Evolutionary conservation across 768 basidiomycete genomes (phyloP).

Genomic region (Hericium alpestre): DNA sequence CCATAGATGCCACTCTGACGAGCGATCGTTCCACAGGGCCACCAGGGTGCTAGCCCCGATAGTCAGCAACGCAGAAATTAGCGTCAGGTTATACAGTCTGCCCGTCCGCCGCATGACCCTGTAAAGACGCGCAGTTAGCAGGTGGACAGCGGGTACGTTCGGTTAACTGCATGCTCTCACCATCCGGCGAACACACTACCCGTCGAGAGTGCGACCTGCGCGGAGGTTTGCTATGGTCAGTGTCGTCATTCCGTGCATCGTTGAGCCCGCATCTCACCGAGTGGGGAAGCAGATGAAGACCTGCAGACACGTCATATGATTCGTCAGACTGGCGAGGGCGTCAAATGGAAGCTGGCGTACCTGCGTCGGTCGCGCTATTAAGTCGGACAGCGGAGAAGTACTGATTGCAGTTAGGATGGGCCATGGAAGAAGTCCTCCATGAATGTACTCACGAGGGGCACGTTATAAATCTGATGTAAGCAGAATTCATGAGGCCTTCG

Average conservation of each 20-base stretch:
- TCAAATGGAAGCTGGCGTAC: constrained; percentile 29
- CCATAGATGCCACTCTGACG: constrained; percentile 58
- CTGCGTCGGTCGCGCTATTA: constrained; percentile 57
- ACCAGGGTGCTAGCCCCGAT: constrained; percentile 53
- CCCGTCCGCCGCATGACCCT: constrained; percentile 85
- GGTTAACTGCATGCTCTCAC: constrained; percentile 27
- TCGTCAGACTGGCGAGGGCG: not conserved
- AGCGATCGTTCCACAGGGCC: constrained; percentile 53
- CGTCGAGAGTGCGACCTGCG: constrained; percentile 64
- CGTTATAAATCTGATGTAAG: constrained; percentile 56
- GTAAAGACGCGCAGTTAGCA: constrained; percentile 5
- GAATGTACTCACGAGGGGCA: constrained; percentile 54
- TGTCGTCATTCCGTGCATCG: constrained; percentile 13
- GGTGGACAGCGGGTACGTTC: constrained; percentile 1
- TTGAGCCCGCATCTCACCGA: constrained; percentile 42
- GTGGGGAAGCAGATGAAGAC: constrained; percentile 82
- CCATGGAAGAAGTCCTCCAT: constrained; percentile 5
- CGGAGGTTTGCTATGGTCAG: not conserved
- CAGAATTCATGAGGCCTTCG: not conserved
- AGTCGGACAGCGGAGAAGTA: constrained; percentile 80
- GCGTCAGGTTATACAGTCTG: constrained; percentile 68
- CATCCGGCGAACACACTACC: constrained; percentile 88
- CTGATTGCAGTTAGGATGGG: constrained; percentile 23
- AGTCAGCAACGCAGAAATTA: constrained; percentile 50
- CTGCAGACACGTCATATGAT: constrained; percentile 25